A percentile compares a stretch with the other conserved stretches of the same genome.
Evolutionary conservation across 2,329 filamentous ascomycete species (phyloP).

Genomic region (Colletotrichum tropicale): DNA sequence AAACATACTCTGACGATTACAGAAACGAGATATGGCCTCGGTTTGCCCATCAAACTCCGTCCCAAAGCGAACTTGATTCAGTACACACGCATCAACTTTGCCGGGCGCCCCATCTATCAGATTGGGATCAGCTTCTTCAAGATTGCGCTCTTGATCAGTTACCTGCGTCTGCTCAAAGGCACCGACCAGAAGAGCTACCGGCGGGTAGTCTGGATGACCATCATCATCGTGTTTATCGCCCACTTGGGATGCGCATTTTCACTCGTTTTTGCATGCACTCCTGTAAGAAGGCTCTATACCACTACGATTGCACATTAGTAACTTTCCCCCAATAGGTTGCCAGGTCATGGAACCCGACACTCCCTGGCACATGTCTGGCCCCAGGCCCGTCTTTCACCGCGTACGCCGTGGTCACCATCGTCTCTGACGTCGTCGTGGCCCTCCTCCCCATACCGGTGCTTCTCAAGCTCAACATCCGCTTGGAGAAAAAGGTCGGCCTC

Average conservation of each 20-base stretch:
- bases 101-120: conserved; percentile 59
- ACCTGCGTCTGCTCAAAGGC: conserved; percentile 53
- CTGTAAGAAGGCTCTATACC: conserved; percentile 34
- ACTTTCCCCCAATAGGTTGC: conserved; percentile 29
- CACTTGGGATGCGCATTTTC: conserved; percentile 54
- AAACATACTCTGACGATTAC: background rate
- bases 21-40: conserved; percentile 60
- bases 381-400: conserved; percentile 54
- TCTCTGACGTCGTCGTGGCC: conserved; percentile 54
- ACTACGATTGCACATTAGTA: background rate
- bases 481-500: conserved; percentile 53
- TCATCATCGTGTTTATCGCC: conserved; percentile 44
- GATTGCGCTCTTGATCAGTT: conserved; percentile 56
- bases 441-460: conserved; percentile 55
- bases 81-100: conserved; percentile 56
- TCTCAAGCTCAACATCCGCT: conserved; percentile 50
- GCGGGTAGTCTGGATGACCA: conserved; percentile 46
- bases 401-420: conserved; percentile 55
- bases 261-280: conserved; percentile 54
- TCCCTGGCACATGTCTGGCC: conserved; percentile 47
- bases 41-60: conserved; percentile 47
- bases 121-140: conserved; percentile 62
- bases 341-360: conserved; percentile 49
- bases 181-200: conserved; percentile 51
- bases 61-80: conserved; percentile 46